These are phyloP conservation scores for Blastocystis sp. DNA, from an alignment of 352 stramenopile genomes.

Conservation along the genomic window DNA sequence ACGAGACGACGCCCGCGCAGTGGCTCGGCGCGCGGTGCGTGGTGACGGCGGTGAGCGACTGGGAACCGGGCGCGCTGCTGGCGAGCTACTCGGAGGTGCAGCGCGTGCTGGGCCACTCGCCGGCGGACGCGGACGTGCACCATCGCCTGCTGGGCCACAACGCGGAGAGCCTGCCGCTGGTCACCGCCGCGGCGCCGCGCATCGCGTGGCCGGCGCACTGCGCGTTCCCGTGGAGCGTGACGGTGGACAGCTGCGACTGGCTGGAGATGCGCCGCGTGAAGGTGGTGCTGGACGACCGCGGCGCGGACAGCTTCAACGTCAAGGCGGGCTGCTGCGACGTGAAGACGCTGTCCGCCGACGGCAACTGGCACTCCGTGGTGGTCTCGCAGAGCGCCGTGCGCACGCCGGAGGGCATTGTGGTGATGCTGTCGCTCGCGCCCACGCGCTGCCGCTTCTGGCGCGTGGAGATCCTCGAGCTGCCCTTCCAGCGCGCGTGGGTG, in stretches of 20 bases:
- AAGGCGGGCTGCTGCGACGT: neutral
- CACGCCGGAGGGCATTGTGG: constrained; percentile 7
- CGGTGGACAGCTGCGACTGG: constrained; percentile 44
- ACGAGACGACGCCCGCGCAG: neutral
- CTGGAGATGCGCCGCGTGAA: constrained; percentile 3
- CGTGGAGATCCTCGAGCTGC: constrained; percentile 37
- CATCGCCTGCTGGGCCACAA: neutral
- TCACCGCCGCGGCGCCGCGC: neutral
- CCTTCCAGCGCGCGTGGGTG: neutral
- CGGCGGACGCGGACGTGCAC: neutral
- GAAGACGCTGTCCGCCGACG: constrained; percentile 3
- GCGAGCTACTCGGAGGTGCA: neutral
- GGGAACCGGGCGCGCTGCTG: neutral
- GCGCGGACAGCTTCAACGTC: neutral
- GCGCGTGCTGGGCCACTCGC: constrained; percentile 18
- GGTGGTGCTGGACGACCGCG: constrained; percentile 4
- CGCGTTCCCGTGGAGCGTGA: constrained; percentile 38
- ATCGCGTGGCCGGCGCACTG: constrained; percentile 23
- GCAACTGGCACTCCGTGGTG: neutral
- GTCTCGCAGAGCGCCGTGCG: neutral
- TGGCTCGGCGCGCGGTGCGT: constrained; percentile 35
- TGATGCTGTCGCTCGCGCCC: neutral
- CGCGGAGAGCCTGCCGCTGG: neutral
- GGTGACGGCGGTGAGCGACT: constrained; percentile 16
- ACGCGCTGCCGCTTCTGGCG: constrained; percentile 1